A percentile compares a stretch with the other conserved stretches of the same genome.
Evolutionary conservation across 2,329 filamentous ascomycete genomes (phyloP).

Genomic region (Fusarium pilosicola): DNA sequence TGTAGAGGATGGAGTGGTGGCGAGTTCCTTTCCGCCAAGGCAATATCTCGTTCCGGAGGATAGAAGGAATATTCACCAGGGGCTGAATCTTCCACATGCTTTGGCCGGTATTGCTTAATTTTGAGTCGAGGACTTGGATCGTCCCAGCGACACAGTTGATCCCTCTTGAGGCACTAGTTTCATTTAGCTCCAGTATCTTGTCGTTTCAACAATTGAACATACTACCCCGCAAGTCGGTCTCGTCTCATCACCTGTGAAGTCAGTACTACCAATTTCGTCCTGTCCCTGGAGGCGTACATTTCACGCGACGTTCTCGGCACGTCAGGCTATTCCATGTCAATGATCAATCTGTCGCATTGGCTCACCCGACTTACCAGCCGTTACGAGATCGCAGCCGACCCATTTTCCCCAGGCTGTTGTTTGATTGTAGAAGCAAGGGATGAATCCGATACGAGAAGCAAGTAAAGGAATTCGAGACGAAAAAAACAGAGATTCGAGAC

Average conservation of each 20-base stretch:
- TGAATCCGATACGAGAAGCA: not conserved
- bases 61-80: not conserved
- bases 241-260: not conserved
- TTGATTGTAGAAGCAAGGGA: not conserved
- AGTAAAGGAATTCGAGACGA: not conserved
- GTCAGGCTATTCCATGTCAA: not conserved
- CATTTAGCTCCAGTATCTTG: not conserved
- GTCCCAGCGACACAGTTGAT: not conserved
- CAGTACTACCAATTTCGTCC: not conserved
- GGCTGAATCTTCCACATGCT: not conserved
- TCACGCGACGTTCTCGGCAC: slow-evolving; percentile 5
- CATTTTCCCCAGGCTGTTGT: not conserved
- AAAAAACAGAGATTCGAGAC: not conserved
- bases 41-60: not conserved
- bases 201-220: not conserved
- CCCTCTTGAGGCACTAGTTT: not conserved
- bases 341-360: not conserved
- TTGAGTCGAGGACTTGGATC: not conserved
- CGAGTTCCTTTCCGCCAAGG: not conserved
- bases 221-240: not conserved
- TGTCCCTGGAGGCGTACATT: not conserved
- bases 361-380: slow-evolving; percentile 1
- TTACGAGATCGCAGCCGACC: slow-evolving; percentile 6
- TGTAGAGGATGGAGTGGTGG: not conserved
- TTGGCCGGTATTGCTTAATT: not conserved